A percentile compares a stretch with the other conserved stretches of the same genome.
These are phyloP conservation scores for Neurospora sp. DNA, from an alignment of 495 filamentous ascomycete genomes.

Conservation along the genomic window DNA sequence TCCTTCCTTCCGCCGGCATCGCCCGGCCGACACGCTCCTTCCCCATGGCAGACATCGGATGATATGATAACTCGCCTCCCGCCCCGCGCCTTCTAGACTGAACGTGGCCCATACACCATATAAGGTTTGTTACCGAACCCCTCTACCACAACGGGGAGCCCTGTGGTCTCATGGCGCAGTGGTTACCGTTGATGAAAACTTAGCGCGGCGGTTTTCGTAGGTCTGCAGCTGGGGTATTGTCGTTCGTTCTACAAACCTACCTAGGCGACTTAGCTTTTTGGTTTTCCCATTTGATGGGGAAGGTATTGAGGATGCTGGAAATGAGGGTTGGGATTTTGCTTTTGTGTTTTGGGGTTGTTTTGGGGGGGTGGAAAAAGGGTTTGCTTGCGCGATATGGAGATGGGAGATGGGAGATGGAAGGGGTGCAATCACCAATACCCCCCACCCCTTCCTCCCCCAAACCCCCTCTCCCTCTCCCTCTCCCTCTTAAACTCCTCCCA, in stretches of 20 bases:
- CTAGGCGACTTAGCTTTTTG: not conserved
- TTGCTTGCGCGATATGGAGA: not conserved
- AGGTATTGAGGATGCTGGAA: no score
- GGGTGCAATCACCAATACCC: no score
- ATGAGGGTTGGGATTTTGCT: not conserved
- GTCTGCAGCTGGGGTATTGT: not conserved
- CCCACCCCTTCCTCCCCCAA: not conserved
- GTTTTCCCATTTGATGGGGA: no score
- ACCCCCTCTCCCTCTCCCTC: not conserved
- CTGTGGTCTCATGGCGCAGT: no score
- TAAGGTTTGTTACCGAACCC: not conserved
- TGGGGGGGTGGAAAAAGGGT: not conserved
- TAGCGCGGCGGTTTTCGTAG: not conserved
- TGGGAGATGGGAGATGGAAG: not conserved
- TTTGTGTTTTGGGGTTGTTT: not conserved
- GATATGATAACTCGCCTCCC: not conserved
- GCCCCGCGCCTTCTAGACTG: not conserved
- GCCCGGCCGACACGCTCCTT: not conserved
- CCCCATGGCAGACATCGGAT: not conserved
- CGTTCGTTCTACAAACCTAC: not conserved
- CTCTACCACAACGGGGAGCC: not conserved
- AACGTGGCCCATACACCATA: not conserved
- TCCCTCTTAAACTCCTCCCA: not conserved
- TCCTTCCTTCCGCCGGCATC: not conserved
- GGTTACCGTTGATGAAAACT: no score